Evolutionary conservation across 2,329 filamentous ascomycete genomes (phyloP).

Genomic region (Aspergillus piperis): DNA sequence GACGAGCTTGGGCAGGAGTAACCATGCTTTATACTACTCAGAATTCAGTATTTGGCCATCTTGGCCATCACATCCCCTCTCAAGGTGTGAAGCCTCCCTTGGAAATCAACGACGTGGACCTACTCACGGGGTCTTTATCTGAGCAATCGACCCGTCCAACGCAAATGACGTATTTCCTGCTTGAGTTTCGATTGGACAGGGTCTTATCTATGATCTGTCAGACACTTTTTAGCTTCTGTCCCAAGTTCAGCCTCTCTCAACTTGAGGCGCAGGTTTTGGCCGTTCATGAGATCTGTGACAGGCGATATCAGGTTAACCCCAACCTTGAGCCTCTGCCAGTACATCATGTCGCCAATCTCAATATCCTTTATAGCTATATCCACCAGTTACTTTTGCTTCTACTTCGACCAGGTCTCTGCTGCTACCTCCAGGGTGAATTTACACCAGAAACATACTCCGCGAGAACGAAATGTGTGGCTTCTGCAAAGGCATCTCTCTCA

Average conservation of each 20-base stretch:
- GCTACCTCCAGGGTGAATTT: conserved; percentile 35
- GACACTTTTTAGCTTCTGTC: conserved; percentile 32
- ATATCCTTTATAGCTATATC: conserved; percentile 44
- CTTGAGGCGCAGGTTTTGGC: conserved; percentile 34
- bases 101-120: conserved; percentile 40
- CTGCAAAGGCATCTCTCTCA: conserved; percentile 35
- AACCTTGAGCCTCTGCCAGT: conserved; percentile 28
- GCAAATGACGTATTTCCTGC: conserved; percentile 46
- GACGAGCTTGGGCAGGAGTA: conserved; percentile 43
- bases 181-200: conserved; percentile 40
- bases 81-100: conserved; percentile 36
- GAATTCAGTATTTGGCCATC: conserved; percentile 39
- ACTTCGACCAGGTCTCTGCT: conserved; percentile 37
- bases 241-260: conserved; percentile 24
- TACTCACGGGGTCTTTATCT: conserved; percentile 28
- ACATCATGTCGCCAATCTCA: conserved; percentile 43
- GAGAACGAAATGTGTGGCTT: conserved; percentile 35
- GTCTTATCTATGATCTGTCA: conserved; percentile 41
- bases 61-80: conserved; percentile 31
- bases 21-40: conserved; percentile 46
- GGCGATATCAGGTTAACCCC: conserved; percentile 31
- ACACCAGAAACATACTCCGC: conserved; percentile 31
- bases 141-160: conserved; percentile 32
- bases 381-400: conserved; percentile 42
- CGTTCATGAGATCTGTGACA: conserved; percentile 34